Base-by-base conservation (phyloP, 805 yeast species). In the Starmerella vitae region DNA sequence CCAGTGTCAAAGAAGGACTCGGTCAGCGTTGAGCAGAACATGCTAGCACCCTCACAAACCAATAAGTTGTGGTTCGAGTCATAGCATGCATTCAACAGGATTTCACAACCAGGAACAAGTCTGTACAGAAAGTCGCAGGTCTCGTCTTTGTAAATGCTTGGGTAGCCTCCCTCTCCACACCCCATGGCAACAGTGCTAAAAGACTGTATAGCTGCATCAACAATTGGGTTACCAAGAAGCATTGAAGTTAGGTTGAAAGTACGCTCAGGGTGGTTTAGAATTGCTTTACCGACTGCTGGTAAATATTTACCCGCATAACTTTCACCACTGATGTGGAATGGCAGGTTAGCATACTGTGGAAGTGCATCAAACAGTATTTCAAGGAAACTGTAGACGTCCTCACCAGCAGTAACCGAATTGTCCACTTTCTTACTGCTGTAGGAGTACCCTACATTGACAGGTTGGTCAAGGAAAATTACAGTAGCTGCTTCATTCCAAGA, bases 301-400 rank as follows among this genome's bases (percentile, higher is more conserved):
- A 88, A 78, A 64, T 88, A 86, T 61, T 84, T 94, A 38, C 96
- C 96, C 20, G 88, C 96, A 56, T 86, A 85, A n/a, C 93, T 81
- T 61, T 85, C 96, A 52, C 96, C 96, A 36, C 94, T 79, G 58
- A 85, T 80, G 62, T 84, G 94, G 76, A 85, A 83, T 20, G 41
- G 40, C 25, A 34, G 43, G 4, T 35, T 33, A 31, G 69, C 68
- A 60, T 77, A 77, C 58, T 83, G 74, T 35, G 95, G 93, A 68
- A 83, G 85, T 53, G 80, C 77, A 58, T 78, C 74, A 69, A 79
- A 88, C 66, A 88, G 85, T 51, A 88, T 67, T 54, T 79, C 78
- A 55, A 91, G 68, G 61, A 88, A 86, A 1, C 85, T 80, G 55
- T 77, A 86, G 12, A 84, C 93, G 55, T 88, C 97, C 58, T 76